Percentiles rank a stretch among this genome's conserved stretches.
Conservation (phyloP, 495 filamentous ascomycete species). For the Neurospora hispaniola region DNA sequence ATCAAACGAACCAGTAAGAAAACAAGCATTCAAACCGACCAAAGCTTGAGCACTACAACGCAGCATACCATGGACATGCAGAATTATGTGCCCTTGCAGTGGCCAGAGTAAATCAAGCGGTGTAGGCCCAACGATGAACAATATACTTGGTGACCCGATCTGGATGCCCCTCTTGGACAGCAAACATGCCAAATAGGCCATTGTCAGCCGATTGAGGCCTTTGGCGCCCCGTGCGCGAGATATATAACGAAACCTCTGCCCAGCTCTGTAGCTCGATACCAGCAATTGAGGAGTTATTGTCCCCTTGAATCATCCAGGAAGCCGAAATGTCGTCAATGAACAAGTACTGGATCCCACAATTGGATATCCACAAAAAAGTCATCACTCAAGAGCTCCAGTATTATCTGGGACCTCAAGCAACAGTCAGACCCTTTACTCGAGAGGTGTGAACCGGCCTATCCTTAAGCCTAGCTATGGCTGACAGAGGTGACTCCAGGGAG, state of each 20-base stretch:
- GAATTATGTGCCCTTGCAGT: slow-evolving; percentile 9
- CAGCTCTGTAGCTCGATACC: not conserved
- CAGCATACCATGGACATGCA: slow-evolving; percentile 8
- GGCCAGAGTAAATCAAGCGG: slow-evolving; percentile 15
- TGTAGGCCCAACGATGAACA: slow-evolving; percentile 8
- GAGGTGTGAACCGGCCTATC: slow-evolving; percentile 27
- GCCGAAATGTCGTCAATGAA: slow-evolving; percentile 36
- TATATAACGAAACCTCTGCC: slow-evolving; percentile 12
- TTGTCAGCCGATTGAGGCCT: not conserved
- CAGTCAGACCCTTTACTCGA: slow-evolving; percentile 42
- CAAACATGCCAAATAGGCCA: slow-evolving; percentile 13
- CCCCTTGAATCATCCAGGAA: not conserved
- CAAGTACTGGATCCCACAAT: slow-evolving; percentile 46
- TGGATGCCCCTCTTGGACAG: slow-evolving; percentile 8
- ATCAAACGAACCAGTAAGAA: slow-evolving; percentile 11
- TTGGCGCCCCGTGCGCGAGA: not conserved
- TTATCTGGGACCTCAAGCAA: slow-evolving; percentile 44
- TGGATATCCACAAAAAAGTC: slow-evolving; percentile 47
- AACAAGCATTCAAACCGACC: not conserved
- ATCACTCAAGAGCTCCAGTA: slow-evolving; percentile 47
- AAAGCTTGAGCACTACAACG: slow-evolving; percentile 8
- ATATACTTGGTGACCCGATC: slow-evolving; percentile 11
- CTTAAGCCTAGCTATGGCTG: slow-evolving; percentile 14
- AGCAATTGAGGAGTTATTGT: not conserved
- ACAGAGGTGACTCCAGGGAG: slow-evolving; percentile 32